Percentiles rank a stretch among this genome's conserved stretches.
Evolutionary conservation across 2,329 filamentous ascomycete species (phyloP).

Genomic region (Magnaporthiopsis rhizophila): DNA sequence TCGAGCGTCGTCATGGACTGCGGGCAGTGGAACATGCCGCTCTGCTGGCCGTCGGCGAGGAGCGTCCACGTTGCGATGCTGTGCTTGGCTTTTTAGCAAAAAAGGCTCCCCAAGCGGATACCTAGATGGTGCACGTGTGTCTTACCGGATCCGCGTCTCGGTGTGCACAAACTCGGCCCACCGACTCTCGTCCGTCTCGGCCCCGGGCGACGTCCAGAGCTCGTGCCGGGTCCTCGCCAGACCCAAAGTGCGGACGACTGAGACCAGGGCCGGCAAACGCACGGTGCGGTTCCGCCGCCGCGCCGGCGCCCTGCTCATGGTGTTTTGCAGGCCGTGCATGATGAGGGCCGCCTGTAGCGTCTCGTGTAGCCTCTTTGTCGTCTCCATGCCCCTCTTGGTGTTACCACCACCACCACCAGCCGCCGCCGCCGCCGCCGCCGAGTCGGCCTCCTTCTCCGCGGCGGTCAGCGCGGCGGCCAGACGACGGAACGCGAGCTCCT

Average conservation of each 20-base stretch:
- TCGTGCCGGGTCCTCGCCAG: conserved; percentile 5
- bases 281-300: conserved; percentile 11
- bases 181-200: neutral
- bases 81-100: neutral
- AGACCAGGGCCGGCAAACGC: conserved; percentile 16
- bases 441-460: neutral
- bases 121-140: too few species aligned
- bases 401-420: too few species aligned
- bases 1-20: conserved; percentile 16
- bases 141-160: conserved; percentile 6
- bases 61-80: conserved; percentile 18
- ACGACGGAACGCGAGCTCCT: conserved; percentile 7
- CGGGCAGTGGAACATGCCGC: conserved; percentile 18
- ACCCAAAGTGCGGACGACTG: conserved; percentile 10
- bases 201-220: too few species aligned
- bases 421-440: neutral
- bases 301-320: conserved; percentile 13
- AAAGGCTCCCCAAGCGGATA: too few species aligned
- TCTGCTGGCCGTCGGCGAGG: conserved; percentile 20
- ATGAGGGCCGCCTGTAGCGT: conserved; percentile 19
- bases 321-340: conserved; percentile 15
- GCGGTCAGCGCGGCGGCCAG: conserved; percentile 2
- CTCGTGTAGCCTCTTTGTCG: conserved; percentile 8
- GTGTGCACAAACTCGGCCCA: conserved; percentile 4
- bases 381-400: neutral